phyloP scores from a whole-genome alignment of 805 yeast species.

The Lachancea thermotolerans region DNA sequence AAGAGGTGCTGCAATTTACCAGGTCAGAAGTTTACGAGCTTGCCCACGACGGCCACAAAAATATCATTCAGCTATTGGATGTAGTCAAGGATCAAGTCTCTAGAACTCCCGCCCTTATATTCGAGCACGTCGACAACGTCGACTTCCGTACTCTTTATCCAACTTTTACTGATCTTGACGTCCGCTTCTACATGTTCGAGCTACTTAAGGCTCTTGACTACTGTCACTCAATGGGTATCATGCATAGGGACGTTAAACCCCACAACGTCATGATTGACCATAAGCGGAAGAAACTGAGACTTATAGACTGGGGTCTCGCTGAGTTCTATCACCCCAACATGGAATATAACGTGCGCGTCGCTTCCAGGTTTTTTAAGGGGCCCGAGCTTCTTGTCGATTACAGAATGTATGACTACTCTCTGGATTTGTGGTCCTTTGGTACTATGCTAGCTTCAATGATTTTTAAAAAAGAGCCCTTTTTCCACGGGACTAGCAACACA shows the following conservation, averaged over 20 bases:
- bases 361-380: conserved; percentile 88
- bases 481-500: conserved; percentile 83
- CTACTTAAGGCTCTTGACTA: conserved; percentile 78
- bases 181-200: conserved; percentile 77
- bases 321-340: conserved; percentile 87
- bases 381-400: conserved; percentile 85
- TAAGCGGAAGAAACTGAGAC: conserved; percentile 54
- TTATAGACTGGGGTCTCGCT: conserved; percentile 95
- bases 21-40: conserved; percentile 24
- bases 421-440: conserved; percentile 92
- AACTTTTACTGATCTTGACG: conserved; percentile 64
- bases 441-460: conserved; percentile 88
- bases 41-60: conserved; percentile 43
- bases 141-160: conserved; percentile 81
- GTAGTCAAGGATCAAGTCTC: conserved; percentile 74
- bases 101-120: conserved; percentile 80
- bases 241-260: conserved; percentile 94
- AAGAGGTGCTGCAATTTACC: conserved; percentile 20
- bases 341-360: conserved; percentile 89
- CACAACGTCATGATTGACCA: conserved; percentile 96
- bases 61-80: conserved; percentile 69
- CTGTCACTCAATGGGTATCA: conserved; percentile 90
- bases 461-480: conserved; percentile 86
- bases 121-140: conserved; percentile 76
- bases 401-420: conserved; percentile 82